phyloP scores from a whole-genome alignment of 2,329 filamentous ascomycete genomes.

The Penicillium sp. region DNA sequence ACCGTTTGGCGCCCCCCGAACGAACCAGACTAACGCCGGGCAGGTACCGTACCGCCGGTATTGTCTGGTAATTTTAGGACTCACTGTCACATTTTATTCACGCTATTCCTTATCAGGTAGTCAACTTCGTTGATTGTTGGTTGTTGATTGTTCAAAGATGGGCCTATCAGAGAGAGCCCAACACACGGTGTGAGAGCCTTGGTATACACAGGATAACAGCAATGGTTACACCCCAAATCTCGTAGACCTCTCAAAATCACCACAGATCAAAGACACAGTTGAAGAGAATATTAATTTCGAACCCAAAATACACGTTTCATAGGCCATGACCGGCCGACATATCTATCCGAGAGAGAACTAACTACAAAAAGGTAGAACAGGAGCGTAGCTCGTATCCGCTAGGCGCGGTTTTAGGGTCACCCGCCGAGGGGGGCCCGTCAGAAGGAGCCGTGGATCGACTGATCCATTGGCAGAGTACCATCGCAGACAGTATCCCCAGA shows the following conservation, averaged over 20 bases:
- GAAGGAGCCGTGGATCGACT: constrained; percentile 1
- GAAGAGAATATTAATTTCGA: neutral
- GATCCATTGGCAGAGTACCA: constrained; percentile 1
- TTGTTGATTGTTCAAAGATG: no score
- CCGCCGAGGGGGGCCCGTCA: neutral
- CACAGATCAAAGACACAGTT: neutral
- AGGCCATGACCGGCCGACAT: constrained; percentile 14
- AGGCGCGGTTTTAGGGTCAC: constrained; percentile 11
- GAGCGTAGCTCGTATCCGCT: constrained; percentile 24
- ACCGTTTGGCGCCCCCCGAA: constrained; percentile 4
- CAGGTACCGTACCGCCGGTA: neutral
- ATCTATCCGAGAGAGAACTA: constrained; percentile 19
- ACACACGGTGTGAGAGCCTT: no score
- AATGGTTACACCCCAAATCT: no score
- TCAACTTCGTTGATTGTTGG: neutral
- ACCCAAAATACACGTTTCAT: constrained; percentile 17
- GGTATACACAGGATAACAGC: no score
- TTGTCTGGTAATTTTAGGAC: neutral
- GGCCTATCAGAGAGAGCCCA: no score
- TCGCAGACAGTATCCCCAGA: neutral
- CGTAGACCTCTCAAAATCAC: neutral
- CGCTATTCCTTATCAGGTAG: neutral
- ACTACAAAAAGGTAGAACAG: constrained; percentile 20
- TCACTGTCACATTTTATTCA: neutral
- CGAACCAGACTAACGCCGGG: neutral